Evolutionary conservation across 768 basidiomycete species (phyloP), one percentile per base, ranked within the genome.

Genomic region (Pulveroboletus sp.): DNA sequence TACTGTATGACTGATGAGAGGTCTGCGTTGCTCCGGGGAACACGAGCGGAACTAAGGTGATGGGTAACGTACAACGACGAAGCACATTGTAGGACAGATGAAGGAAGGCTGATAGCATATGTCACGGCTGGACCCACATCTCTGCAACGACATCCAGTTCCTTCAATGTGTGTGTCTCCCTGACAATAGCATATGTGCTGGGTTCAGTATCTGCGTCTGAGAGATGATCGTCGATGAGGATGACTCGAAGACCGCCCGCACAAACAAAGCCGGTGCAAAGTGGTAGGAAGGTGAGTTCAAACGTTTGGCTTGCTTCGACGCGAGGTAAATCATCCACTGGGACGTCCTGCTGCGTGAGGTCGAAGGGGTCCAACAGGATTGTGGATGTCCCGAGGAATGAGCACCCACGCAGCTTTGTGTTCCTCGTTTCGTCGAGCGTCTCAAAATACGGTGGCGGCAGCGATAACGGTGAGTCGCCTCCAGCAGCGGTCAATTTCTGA

Each of bases 141-240:
- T 91, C 89, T 9, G 76, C 80, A 39, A 91, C 68, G 7, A 84
- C 73, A 53, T 83, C 83, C 74, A 86, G 83, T 67, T 89, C 86
- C 59, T 80, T 84, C 61, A 90, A 63, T 28, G 70, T 75, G 47
- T 73, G 72, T n/a, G 71, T 73, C 49, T 72, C 73, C 46, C 53
- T 70, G 27, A 58, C 46, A 50, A 66, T 60, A 50, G 55, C 30
- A 61, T 61, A 32, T 50, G 38, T 48, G 7, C 31, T 60, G 7
- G 38, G 54, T n/a, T 64, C 62, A 17, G 50, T 56, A 24, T 73
- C 72, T 27, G 69, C 56, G 14, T 75, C 73, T 18, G 72, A 60
- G 49, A 76, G 56, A 45, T 71, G 69, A 59, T 89, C 86, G 31
- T 77, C 77, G 1, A 86, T 55, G 26, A 89, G 68, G 26, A 92